Evolutionary conservation across 2,329 filamentous ascomycete genomes (phyloP), one percentile per base, ranked within the genome.

Genomic region (Penicillium sp.): DNA sequence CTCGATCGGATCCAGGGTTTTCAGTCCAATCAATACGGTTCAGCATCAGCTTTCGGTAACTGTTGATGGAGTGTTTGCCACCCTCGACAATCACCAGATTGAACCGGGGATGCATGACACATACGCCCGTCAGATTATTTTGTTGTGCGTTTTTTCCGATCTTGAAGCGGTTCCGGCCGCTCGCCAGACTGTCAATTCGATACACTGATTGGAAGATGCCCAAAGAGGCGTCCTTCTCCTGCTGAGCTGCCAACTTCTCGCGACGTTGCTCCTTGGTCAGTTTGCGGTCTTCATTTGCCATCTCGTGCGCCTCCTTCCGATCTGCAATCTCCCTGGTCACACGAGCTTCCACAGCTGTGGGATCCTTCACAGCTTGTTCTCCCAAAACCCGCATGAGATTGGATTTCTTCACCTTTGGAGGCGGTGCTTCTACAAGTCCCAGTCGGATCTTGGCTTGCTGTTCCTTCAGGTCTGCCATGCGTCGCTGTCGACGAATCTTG

Each of bases 301-400:
- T 75, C 56, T 93, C 79, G 73, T 99, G 95, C 62, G 88, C 84
- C 57, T 89, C 82, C 55, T 88, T 86, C 40, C 94, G 89, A 60
- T 95, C 91, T 28, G 88, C 88, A 62, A 99, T 97, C 73, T 99
- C 91, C 50, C 88, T 84, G 73, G 95, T 96, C 49, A 99, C 94
- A 25, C 91, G 87, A 48, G 91, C 91, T 76, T 99, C 94, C 43
- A 99, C 94, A 4, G 94, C 94, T 0, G 95, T 99, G 7, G 94
- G 94, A 75, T 99, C 94, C 70, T 96, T 95, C 63, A 99, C 93
- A 17, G 88, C 88, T 74, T 91, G 88, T 70, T 97, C 91, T 60
- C 94, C 94, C 53, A 97, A 82, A 30, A 99, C 94, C 55, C 92
- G 88, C 94, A 99, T 99, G 70, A 99, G 84, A 73, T 99, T 99